Base-by-base conservation (phyloP, 148 eudicot species). In the Vaccinium myrtillus region DNA sequence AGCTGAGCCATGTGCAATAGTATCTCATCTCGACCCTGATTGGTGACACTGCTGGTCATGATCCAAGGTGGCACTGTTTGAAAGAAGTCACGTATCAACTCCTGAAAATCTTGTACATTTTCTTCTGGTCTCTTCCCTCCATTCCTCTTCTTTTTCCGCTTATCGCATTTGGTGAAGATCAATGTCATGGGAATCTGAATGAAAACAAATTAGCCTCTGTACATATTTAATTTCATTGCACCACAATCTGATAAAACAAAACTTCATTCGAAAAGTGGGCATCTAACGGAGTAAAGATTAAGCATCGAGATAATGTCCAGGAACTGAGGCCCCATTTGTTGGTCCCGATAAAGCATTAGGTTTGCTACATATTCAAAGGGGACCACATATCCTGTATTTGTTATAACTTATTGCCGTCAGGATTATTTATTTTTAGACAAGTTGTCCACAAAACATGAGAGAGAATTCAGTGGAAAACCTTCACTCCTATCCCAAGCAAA, bases 61-160 rank as follows among this genome's bases (percentile, higher is more conserved):
- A 96, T 94, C 99, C 99, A 96, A 80, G 99, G 99, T 3, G 99
- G 99, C 23, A 89, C 87, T 14, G 93, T 89, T 83, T 94, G 88
- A 83, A 96, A 96, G 89, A 86, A 93, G 73, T 92, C 92, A 0
- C 91, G 86, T 80, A 96, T 94, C 85, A 92, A 81, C 69, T 91
- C 92, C 88, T 88, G 98, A 87, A 97, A 97, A 78, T 92, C 93
- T 82, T 88, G 88, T 73, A 91, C 95, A 61, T 97, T 97, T 88
- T 97, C 99, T 86, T 95, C 99, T 0, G 99, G 96, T 83, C 93
- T 91, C 87, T 95, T 95, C 58, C 98, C 99, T 81, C 99, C 99
- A 81, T 92, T 94, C 92, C 90, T 97, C 84, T 89, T 95, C 98
- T 97, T 97, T 84, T 95, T 97, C 82, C 98, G 91, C 88, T 95